Evolutionary conservation across 2,329 filamentous ascomycete genomes (phyloP).

Genomic region (Camptophora hylomeconis): DNA sequence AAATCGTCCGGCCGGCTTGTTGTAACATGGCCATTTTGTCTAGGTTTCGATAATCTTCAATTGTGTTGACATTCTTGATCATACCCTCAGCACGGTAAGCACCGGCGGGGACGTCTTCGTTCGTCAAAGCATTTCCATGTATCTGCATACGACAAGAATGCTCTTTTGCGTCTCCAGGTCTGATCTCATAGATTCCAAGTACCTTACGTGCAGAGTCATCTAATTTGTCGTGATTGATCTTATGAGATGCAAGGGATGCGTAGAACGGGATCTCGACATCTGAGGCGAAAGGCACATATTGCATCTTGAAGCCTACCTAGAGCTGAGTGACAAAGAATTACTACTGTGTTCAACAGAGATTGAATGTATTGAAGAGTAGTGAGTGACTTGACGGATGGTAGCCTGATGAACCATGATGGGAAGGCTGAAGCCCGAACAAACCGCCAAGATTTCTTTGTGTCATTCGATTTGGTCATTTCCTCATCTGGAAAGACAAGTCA

Average conservation of each 20-base stretch:
- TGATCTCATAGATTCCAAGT: constrained; percentile 79
- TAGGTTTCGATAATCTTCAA: constrained; percentile 78
- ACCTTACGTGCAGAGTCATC: constrained; percentile 83
- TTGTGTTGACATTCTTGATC: constrained; percentile 91
- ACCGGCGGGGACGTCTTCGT: constrained; percentile 59
- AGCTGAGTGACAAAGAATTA: not conserved
- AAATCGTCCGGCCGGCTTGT: constrained; percentile 74
- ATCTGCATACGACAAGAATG: constrained; percentile 83
- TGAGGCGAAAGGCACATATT: constrained; percentile 82
- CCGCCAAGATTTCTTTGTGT: too few species aligned
- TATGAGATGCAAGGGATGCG: constrained; percentile 75
- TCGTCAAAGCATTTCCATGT: constrained; percentile 71
- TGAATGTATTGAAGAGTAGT: not conserved
- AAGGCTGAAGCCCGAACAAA: too few species aligned
- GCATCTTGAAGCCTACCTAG: constrained; percentile 30
- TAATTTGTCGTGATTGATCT: constrained; percentile 94
- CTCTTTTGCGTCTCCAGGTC: constrained; percentile 54
- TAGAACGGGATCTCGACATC: constrained; percentile 96
- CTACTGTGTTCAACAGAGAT: too few species aligned
- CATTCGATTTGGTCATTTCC: too few species aligned
- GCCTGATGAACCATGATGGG: too few species aligned
- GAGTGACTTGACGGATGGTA: not conserved
- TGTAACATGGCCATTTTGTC: constrained; percentile 70
- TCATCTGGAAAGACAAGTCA: too few species aligned
- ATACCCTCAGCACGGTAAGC: constrained; percentile 76